A percentile compares a stretch with the other conserved stretches of the same genome.
phyloP scores from a whole-genome alignment of 805 yeast genomes.

The Metschnikowia dekortorum region DNA sequence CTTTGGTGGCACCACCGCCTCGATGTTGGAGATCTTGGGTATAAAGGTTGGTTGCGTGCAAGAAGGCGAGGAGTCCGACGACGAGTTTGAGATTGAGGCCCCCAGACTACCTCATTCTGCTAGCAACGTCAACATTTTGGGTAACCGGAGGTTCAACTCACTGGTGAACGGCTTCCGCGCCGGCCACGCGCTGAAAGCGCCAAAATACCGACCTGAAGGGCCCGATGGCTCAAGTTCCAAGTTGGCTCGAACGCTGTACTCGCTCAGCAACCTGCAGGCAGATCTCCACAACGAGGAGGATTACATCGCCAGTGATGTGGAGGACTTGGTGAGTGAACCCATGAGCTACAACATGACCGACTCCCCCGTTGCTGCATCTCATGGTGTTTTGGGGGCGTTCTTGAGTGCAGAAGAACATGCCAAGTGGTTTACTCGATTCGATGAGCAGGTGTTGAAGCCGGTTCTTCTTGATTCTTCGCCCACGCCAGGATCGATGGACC shows the following conservation, averaged over 20 bases:
- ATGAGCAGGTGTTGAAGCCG: constrained; percentile 90
- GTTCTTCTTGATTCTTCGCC: constrained; percentile 68
- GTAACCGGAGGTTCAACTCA: constrained; percentile 22
- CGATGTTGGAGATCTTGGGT: constrained; percentile 92
- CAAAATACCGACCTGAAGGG: constrained; percentile 9
- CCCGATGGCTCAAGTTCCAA: neutral
- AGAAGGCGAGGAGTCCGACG: constrained; percentile 73
- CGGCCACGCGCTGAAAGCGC: constrained; percentile 4
- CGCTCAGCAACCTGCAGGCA: constrained; percentile 18
- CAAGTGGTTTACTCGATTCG: constrained; percentile 90
- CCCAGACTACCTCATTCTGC: constrained; percentile 31
- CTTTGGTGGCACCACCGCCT: constrained; percentile 98
- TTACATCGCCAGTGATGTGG: constrained; percentile 31
- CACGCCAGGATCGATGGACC: constrained; percentile 6
- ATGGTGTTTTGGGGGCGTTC: constrained; percentile 37
- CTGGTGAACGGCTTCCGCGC: constrained; percentile 12
- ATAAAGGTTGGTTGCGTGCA: constrained; percentile 88
- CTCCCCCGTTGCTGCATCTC: constrained; percentile 2
- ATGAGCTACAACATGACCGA: constrained; percentile 3
- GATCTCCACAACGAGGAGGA: constrained; percentile 24
- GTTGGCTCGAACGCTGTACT: constrained; percentile 3
- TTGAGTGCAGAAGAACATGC: constrained; percentile 67
- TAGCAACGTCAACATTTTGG: constrained; percentile 15
- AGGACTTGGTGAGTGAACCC: constrained; percentile 28
- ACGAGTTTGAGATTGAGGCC: constrained; percentile 91